A percentile compares a stretch with the other conserved stretches of the same genome.
phyloP scores from a whole-genome alignment of 495 filamentous ascomycete species.

The Daldinia decipiens region DNA sequence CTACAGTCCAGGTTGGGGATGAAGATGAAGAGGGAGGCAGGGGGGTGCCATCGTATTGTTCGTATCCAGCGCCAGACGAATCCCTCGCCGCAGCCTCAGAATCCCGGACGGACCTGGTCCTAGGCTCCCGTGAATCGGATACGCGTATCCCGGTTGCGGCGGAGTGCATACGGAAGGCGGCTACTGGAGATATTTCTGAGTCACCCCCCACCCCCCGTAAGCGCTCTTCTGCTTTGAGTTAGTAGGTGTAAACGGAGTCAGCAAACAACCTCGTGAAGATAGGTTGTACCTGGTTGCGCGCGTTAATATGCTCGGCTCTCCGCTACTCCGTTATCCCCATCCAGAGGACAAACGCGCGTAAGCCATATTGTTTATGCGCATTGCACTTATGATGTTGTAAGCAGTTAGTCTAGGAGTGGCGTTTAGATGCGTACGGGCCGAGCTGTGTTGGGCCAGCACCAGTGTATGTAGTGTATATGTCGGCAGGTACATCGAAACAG shows the following conservation, averaged over 20 bases:
- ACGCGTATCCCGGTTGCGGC: constrained; percentile 31
- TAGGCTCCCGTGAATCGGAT: constrained; percentile 29
- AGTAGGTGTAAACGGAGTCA: constrained; percentile 11
- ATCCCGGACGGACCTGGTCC: constrained; percentile 19
- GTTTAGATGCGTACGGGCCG: constrained; percentile 39
- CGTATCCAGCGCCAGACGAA: constrained; percentile 2
- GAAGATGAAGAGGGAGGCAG: no score
- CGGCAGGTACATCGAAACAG: constrained; percentile 6
- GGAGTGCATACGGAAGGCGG: constrained; percentile 38
- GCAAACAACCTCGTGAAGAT: constrained; percentile 12
- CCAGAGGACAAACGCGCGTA: constrained; percentile 26
- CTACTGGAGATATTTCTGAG: constrained; percentile 28
- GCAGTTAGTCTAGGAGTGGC: constrained; percentile 19
- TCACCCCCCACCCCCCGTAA: constrained; percentile 23
- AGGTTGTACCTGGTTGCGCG: background rate
- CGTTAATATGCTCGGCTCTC: background rate
- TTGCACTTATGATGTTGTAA: constrained; percentile 26
- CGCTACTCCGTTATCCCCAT: constrained; percentile 14
- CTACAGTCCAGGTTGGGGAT: background rate
- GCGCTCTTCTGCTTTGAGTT: constrained; percentile 20
- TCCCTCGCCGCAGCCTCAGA: constrained; percentile 4
- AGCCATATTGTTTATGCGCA: constrained; percentile 21
- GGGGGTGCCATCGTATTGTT: constrained; percentile 2
- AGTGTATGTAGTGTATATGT: background rate
- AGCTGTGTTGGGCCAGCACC: constrained; percentile 1